phyloP scores from a whole-genome alignment of 768 basidiomycete genomes.

The Rhodotorula paludigena region DNA sequence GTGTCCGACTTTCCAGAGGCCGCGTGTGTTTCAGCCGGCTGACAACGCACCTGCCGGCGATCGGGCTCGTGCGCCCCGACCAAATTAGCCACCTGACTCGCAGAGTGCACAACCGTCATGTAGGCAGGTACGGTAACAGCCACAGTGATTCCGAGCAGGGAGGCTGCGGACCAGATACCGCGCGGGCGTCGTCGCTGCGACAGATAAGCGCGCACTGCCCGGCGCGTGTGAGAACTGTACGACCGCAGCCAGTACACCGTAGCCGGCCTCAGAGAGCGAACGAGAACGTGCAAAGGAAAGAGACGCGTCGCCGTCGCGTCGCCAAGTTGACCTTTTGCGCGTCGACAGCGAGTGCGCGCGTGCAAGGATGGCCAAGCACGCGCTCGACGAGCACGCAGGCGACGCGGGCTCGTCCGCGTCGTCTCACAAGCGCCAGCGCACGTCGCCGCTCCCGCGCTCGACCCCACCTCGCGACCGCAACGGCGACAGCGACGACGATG shows the following conservation, averaged over 20 bases:
- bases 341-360: neutral
- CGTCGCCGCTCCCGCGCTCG: slow-evolving; percentile 12
- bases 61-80: too few relatives aligned
- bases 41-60: too few relatives aligned
- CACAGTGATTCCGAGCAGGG: too few relatives aligned
- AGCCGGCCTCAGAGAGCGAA: neutral
- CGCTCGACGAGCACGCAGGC: slow-evolving; percentile 46
- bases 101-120: too few relatives aligned
- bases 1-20: neutral
- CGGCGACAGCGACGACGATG: slow-evolving; percentile 40
- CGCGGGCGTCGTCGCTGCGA: too few relatives aligned
- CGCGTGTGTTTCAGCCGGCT: too few relatives aligned
- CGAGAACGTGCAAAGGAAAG: neutral
- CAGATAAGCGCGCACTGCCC: too few relatives aligned
- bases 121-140: too few relatives aligned
- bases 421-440: slow-evolving; percentile 9
- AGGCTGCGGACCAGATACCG: too few relatives aligned
- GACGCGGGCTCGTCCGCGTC: slow-evolving; percentile 10
- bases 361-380: slow-evolving; percentile 17
- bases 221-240: too few relatives aligned
- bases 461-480: slow-evolving; percentile 20
- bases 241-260: neutral
- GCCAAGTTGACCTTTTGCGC: neutral
- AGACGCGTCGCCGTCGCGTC: neutral
- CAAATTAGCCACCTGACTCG: too few relatives aligned